These are phyloP conservation scores for Narthecium ossifragum DNA, from an alignment of 106 monocot species.

Conservation along the genomic window DNA sequence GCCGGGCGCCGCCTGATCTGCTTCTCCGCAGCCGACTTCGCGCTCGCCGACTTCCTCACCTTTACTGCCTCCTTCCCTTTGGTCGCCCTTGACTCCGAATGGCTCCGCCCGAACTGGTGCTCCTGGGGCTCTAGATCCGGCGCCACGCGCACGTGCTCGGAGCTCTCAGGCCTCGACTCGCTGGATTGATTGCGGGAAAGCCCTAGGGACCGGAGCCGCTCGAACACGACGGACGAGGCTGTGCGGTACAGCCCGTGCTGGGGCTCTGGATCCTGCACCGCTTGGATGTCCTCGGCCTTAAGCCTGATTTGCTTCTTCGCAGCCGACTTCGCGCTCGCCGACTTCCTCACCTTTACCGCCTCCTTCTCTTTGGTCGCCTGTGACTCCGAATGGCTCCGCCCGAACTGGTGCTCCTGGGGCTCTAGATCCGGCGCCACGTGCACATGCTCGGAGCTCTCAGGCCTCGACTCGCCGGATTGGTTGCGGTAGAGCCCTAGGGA, in stretches of 20 bases:
- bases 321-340: not conserved
- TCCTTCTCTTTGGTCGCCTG: not conserved
- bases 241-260: not conserved
- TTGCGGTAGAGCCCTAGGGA: conserved; percentile 15
- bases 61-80: not conserved
- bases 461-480: conserved; percentile 8
- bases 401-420: not conserved
- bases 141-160: too few relatives aligned
- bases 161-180: not conserved
- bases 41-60: conserved; percentile 7
- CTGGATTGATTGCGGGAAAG: conserved; percentile 15
- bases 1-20: not conserved
- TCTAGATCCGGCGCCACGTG: not conserved
- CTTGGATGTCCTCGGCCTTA: too few relatives aligned
- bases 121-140: not conserved
- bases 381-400: conserved; percentile 13
- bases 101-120: conserved; percentile 14
- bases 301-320: not conserved
- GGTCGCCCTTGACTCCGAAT: not conserved
- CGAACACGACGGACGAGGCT: not conserved
- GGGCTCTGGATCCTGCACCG: not conserved
- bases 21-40: conserved; percentile 5
- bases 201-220: conserved; percentile 13
- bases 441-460: not conserved
- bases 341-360: conserved; percentile 3